Percentiles rank a stretch among this genome's conserved stretches.
Evolutionary conservation across 2,329 filamentous ascomycete species (phyloP).

Genomic region (Sarocladium kiliense): DNA sequence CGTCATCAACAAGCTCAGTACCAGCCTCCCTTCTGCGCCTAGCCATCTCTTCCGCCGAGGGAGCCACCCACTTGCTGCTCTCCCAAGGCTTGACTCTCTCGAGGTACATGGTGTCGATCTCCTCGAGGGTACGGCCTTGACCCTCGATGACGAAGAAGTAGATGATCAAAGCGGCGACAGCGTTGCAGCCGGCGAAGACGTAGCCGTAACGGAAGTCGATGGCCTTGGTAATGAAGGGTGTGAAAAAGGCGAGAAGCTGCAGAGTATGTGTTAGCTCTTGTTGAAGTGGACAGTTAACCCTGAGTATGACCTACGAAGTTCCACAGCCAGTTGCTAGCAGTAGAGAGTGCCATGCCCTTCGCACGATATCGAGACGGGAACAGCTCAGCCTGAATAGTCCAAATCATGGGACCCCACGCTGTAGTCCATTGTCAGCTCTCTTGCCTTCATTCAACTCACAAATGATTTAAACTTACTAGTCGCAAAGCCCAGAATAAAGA

Average conservation of each 20-base stretch:
- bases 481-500: constrained; percentile 62
- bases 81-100: constrained; percentile 58
- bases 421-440: not conserved
- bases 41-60: constrained; percentile 37
- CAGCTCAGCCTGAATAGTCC: constrained; percentile 60
- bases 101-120: constrained; percentile 76
- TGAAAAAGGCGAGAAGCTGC: constrained; percentile 60
- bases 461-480: constrained; percentile 32
- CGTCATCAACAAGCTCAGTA: constrained; percentile 25
- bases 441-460: not conserved
- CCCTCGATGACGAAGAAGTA: constrained; percentile 77
- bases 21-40: constrained; percentile 36
- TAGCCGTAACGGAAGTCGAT: constrained; percentile 73
- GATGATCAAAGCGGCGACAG: constrained; percentile 58
- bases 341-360: constrained; percentile 55
- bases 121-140: constrained; percentile 68
- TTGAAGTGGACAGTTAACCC: too few species aligned
- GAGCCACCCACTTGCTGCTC: constrained; percentile 49
- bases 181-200: constrained; percentile 68
- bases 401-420: constrained; percentile 60
- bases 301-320: constrained; percentile 63
- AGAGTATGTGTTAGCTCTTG: not conserved
- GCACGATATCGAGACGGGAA: constrained; percentile 59
- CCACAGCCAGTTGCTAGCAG: constrained; percentile 63
- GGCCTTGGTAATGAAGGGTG: constrained; percentile 67